Percentiles rank a stretch among this genome's conserved stretches.
These are phyloP conservation scores for Zymoseptoria passerinii DNA, from an alignment of 2,329 filamentous ascomycete genomes.

Conservation along the genomic window DNA sequence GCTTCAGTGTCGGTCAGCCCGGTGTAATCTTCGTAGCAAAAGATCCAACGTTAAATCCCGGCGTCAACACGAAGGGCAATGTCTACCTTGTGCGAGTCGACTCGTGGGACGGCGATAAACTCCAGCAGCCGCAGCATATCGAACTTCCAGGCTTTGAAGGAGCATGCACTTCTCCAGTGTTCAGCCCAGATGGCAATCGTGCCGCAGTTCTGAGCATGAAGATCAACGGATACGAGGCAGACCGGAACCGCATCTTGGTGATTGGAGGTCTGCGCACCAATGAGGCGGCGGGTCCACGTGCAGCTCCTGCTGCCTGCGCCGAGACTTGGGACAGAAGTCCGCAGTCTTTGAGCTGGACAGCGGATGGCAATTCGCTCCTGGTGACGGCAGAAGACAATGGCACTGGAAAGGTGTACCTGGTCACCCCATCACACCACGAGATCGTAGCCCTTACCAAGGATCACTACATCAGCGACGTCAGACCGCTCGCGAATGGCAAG, in stretches of 20 bases:
- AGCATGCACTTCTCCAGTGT: conserved; percentile 59
- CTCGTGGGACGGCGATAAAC: conserved; percentile 48
- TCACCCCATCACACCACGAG: conserved; percentile 29
- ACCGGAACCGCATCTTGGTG: conserved; percentile 62
- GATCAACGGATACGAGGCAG: conserved; percentile 68
- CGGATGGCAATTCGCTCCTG: conserved; percentile 54
- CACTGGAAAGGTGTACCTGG: conserved; percentile 49
- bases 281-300: background rate
- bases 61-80: conserved; percentile 72
- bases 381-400: conserved; percentile 67
- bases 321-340: conserved; percentile 47
- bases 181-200: conserved; percentile 63
- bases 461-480: conserved; percentile 48
- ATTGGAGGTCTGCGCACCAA: conserved; percentile 42
- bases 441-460: conserved; percentile 40
- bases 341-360: conserved; percentile 42
- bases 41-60: conserved; percentile 61
- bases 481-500: conserved; percentile 42
- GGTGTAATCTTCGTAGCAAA: conserved; percentile 69
- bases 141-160: conserved; percentile 54
- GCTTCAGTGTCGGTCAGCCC: conserved; percentile 63
- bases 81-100: conserved; percentile 64
- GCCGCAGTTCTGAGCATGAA: conserved; percentile 76
- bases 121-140: conserved; percentile 46
- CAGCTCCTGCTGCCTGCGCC: conserved; percentile 3